These are phyloP conservation scores for Alternaria conjuncta DNA, from an alignment of 2,329 filamentous ascomycete species.

Conservation along the genomic window DNA sequence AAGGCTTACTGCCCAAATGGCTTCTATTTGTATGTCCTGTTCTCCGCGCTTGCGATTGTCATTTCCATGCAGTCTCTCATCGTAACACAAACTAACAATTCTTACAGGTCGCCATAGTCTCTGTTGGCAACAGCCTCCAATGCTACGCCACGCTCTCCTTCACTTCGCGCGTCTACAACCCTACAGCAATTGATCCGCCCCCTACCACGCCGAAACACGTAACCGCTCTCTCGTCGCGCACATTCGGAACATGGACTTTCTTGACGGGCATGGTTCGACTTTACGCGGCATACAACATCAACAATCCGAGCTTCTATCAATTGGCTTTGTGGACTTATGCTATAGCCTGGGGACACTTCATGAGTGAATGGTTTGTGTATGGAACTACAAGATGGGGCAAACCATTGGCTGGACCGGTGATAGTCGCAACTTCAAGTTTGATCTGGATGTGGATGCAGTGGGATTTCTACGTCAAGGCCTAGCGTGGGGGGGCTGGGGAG, in stretches of 20 bases:
- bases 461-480: slow-evolving; percentile 65
- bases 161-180: slow-evolving; percentile 86
- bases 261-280: slow-evolving; percentile 77
- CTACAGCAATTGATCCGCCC: slow-evolving; percentile 55
- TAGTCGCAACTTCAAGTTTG: slow-evolving; percentile 62
- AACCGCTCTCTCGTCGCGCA: slow-evolving; percentile 76
- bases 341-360: slow-evolving; percentile 66
- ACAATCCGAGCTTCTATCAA: slow-evolving; percentile 75
- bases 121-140: slow-evolving; percentile 84
- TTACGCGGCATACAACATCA: slow-evolving; percentile 84
- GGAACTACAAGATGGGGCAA: slow-evolving; percentile 72
- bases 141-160: slow-evolving; percentile 80
- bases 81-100: background rate
- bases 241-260: slow-evolving; percentile 89
- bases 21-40: slow-evolving; percentile 64
- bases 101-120: slow-evolving; percentile 76
- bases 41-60: background rate
- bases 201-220: slow-evolving; percentile 57
- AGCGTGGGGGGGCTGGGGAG: background rate
- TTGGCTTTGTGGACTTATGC: slow-evolving; percentile 82
- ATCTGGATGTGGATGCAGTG: slow-evolving; percentile 73
- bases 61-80: background rate
- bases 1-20: slow-evolving; percentile 68
- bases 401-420: slow-evolving; percentile 64
- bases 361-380: slow-evolving; percentile 80